Evolutionary conservation across 1,284 basidiomycete species (phyloP), one percentile per base, ranked within the genome.

Genomic region (Entoloma clypeatum): DNA sequence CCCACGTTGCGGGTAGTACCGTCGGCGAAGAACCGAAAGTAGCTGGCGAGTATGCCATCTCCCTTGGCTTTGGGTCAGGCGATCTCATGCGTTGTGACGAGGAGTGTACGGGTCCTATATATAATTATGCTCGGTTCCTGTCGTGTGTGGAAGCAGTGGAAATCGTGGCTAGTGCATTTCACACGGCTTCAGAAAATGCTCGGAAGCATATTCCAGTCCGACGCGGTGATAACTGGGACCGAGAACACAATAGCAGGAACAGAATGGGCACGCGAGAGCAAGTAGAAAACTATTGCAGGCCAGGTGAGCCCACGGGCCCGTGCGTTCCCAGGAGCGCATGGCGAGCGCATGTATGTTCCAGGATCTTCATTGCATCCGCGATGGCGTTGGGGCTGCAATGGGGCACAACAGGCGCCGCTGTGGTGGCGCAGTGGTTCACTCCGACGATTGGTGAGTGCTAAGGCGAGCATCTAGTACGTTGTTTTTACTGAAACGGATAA

Each of bases 311-410:
- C 18, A 21, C 16, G 23, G 17, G 18, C 6, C 14, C 24, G 24
- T 14, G 16, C 21, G n/a, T 6, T 6, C 18, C 4, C 6, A 17
- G 37, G 0, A 46, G 54, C 43, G 51, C 47, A 21, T 63, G 57
- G 58, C 59, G 56, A 7, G 52, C 45, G 1, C 56, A 55, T 4
- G 48, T 65, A 1, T 43, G 62, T 8, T 47, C 43, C 2, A 61
- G 67, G 23, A 62, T 68, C 40, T 32, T 59, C 7, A 24, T 65
- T 1, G 65, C 68, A 7, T 64, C 67, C 1, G 5, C 57, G 1
- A 43, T 63, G 13, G 58, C 63, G 3, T 38, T 69, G 4, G 39
- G 44, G 1, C 45, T 71, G 19, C 67, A 69, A 37, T 72, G 69
- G 68, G 60, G 60, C 0, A 70, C 69, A 1, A 58, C 62, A 0